Conservation (phyloP, 2,329 filamentous ascomycete genomes). For the Ambrosiella xylebori region DNA sequence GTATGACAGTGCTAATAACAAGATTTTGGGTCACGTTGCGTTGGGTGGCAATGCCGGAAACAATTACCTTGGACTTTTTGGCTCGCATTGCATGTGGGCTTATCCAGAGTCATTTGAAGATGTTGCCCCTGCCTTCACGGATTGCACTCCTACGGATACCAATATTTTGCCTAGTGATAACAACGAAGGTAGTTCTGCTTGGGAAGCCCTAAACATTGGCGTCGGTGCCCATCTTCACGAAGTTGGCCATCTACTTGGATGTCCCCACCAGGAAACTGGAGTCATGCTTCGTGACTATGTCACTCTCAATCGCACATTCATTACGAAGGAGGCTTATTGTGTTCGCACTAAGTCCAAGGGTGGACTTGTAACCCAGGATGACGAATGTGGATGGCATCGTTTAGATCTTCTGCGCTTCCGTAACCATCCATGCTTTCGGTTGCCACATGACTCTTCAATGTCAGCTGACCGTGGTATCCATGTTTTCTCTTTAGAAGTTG, state of each 20-base stretch:
- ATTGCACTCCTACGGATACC: constrained; percentile 79
- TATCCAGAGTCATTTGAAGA: constrained; percentile 84
- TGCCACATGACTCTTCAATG: constrained; percentile 54
- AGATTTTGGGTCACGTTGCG: constrained; percentile 65
- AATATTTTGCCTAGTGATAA: constrained; percentile 68
- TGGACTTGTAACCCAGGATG: constrained; percentile 52
- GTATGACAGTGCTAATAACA: constrained; percentile 58
- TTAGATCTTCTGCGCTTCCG: constrained; percentile 79
- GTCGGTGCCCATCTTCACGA: constrained; percentile 89
- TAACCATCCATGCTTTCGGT: constrained; percentile 73
- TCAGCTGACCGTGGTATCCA: constrained; percentile 61
- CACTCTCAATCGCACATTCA: constrained; percentile 66
- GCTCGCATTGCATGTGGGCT: constrained; percentile 79
- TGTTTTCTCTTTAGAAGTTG: constrained; percentile 68
- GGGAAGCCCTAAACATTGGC: constrained; percentile 89
- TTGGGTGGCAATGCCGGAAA: constrained; percentile 59
- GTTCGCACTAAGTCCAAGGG: constrained; percentile 76
- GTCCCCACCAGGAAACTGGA: constrained; percentile 76
- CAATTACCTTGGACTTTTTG: constrained; percentile 73
- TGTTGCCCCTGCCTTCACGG: constrained; percentile 70
- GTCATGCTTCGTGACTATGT: constrained; percentile 86
- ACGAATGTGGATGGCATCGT: constrained; percentile 85
- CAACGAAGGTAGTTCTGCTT: constrained; percentile 73
- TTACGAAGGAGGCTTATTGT: constrained; percentile 65
- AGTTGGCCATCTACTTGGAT: constrained; percentile 77